A percentile compares a stretch with the other conserved stretches of the same genome.
Evolutionary conservation across 208 protist species (phyloP).

Genomic region (Acanthamoeba divionensis): DNA sequence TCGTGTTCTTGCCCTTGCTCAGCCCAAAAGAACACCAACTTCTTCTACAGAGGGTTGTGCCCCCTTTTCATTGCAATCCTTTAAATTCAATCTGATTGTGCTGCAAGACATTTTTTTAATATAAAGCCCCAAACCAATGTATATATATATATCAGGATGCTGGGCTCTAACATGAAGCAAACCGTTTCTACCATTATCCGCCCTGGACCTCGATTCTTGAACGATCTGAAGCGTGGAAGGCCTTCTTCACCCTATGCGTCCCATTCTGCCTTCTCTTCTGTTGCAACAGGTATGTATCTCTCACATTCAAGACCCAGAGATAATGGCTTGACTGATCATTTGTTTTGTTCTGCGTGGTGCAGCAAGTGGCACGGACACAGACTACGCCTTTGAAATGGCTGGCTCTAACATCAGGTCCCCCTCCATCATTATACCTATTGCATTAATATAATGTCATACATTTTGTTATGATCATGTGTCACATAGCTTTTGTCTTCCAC

Average conservation of each 20-base stretch:
- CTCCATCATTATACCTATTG: too few relatives aligned
- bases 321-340: too few relatives aligned
- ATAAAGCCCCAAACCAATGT: background rate
- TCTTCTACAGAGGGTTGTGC: slow-evolving; percentile 22
- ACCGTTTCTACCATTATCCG: too few relatives aligned
- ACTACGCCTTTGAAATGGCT: slow-evolving; percentile 63
- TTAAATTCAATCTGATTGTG: background rate
- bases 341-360: background rate
- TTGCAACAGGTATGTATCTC: background rate
- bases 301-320: too few relatives aligned
- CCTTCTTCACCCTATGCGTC: background rate
- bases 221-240: background rate
- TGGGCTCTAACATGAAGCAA: too few relatives aligned
- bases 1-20: slow-evolving; percentile 17
- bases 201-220: too few relatives aligned
- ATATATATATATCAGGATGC: background rate
- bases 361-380: background rate
- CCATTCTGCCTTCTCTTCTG: background rate
- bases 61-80: background rate
- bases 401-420: slow-evolving; percentile 10
- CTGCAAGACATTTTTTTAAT: background rate
- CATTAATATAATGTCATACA: too few relatives aligned
- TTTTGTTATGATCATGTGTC: too few relatives aligned
- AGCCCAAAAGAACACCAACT: background rate
- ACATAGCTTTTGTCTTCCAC: too few relatives aligned